Base-by-base conservation (phyloP, 352 stramenopile species). In the Phytophthora vignae region DNA sequence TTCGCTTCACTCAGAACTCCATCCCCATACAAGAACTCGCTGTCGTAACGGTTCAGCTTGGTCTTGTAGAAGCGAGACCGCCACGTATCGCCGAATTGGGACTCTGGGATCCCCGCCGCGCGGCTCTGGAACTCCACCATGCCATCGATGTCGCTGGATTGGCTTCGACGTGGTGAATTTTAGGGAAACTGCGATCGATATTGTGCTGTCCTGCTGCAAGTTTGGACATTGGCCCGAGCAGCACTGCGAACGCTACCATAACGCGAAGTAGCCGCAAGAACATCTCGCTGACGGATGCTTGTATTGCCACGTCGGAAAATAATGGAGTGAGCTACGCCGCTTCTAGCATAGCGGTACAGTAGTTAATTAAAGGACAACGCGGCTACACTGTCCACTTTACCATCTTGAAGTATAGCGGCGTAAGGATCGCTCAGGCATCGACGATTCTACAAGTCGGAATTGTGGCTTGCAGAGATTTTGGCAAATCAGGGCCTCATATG, bases 91-190 rank as follows among this genome's bases (percentile, higher is more conserved):
- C 55, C 61, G 31, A 86, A 82, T 40, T 63, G 66, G 21, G 52
- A 60, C 36, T 31, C n/a, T n/a, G 71, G 58, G 8, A 83, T 56
- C 0, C 67, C 67, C 2, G n/a, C 55, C 6, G 60, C 42, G 38
- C 74, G 81, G 55, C 77, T 84, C n/a, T 78, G 49, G 38, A 74
- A 80, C 38, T 82, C 78, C 17, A 88, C 68, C 25, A 67, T 40
- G 22, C 72, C 72, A 48, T 83, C 76, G 56, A 73, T 77, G 8
- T 12, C 11, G 14, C 15, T 12, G 17, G 17, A 52, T 10, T 52
- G n/a, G n/a, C n/a, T n/a, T n/a, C n/a, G n/a, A n/a, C 5, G 0
- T 48, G 36, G n/a, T 33, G 29, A 9, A 44, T 9, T 44, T 44
- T 10, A 2, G 10, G 36, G n/a, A 2, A 17, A 44, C 14, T 1